Evolutionary conservation across 805 yeast species (phyloP), one percentile per base, ranked within the genome.

Genomic region (Scheffersomyces amazonensis): DNA sequence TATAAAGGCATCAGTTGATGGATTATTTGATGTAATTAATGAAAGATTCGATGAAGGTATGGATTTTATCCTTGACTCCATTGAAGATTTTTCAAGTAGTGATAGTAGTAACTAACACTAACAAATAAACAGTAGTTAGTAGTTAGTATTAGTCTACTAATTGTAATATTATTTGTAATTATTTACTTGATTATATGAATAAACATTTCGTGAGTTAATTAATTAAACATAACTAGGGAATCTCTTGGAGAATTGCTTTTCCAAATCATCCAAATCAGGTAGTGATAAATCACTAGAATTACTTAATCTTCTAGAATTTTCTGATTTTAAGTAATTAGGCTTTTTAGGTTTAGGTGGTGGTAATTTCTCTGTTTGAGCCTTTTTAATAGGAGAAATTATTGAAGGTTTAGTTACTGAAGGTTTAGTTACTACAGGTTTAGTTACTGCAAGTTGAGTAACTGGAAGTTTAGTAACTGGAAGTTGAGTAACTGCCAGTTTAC

Each of bases 21-120:
- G 91, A 1, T 55, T 90, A 41, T 83, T 80, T 64, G 85, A 84
- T 43, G 78, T 87, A 11, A 74, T 88, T 37, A 81, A 80, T 43
- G 96, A 87, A 56, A 71, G 89, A 54, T 86, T 87, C 48, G 88
- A 83, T 21, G 97, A 89, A 53, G 86, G 90, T 2, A 74, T 85
- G 13, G 96, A 87, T 53, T 90, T 88, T 54, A 78, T 91, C 28
- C 62, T 83, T 46, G 95, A 87, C 52, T 80, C 89, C 1, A 69
- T 86, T 42, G 90, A 86, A 52, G 93, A 44, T 33, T 42, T 34
- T 13, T 36, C 46, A 15, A 36, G 52, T 12, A 39, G 48, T 32
- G 48, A 47, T 20, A 44, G 39, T 11, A 44, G 49, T 32, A 48
- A 35, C 23, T 36, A 27, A 15, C 7, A 4, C 5, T 11, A 9